Conservation (phyloP, 148 eudicot genomes). For the Pouteria glomerata region DNA sequence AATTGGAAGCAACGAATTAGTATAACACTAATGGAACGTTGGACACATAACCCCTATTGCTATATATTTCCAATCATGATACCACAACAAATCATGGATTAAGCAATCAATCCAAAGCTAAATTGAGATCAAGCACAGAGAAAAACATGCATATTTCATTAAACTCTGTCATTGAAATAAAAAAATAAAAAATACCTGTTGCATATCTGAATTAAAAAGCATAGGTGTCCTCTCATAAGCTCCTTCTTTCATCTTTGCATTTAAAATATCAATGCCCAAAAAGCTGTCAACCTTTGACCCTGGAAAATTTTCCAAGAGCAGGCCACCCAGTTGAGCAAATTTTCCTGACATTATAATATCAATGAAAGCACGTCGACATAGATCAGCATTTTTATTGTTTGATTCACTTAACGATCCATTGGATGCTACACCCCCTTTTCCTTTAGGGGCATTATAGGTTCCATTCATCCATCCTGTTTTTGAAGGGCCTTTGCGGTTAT, state of each 20-base stretch:
- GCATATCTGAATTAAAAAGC: conserved; percentile 69
- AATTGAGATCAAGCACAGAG: neutral
- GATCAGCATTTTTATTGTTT: conserved; percentile 33
- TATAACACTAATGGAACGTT: neutral
- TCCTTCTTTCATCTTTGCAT: conserved; percentile 63
- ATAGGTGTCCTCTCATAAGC: conserved; percentile 60
- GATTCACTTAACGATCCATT: conserved; percentile 40
- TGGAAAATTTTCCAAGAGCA: conserved; percentile 56
- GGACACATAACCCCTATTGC: neutral
- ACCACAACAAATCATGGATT: neutral
- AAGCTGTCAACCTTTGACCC: conserved; percentile 56
- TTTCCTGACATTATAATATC: conserved; percentile 59
- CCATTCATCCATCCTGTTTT: conserved; percentile 21
- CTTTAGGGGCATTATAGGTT: conserved; percentile 23
- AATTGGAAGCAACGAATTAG: neutral
- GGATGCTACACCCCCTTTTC: conserved; percentile 23
- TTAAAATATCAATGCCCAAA: conserved; percentile 42
- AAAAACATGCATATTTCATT: neutral
- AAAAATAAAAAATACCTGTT: conserved; percentile 41
- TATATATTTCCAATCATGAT: neutral
- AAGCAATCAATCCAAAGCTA: neutral
- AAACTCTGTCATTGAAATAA: neutral
- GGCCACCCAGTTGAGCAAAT: conserved; percentile 56
- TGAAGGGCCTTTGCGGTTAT: conserved; percentile 20
- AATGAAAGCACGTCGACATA: conserved; percentile 43